Evolutionary conservation across 2,329 filamentous ascomycete species (phyloP), one percentile per base, ranked within the genome.

Genomic region (Pezicula neosporulosa): DNA sequence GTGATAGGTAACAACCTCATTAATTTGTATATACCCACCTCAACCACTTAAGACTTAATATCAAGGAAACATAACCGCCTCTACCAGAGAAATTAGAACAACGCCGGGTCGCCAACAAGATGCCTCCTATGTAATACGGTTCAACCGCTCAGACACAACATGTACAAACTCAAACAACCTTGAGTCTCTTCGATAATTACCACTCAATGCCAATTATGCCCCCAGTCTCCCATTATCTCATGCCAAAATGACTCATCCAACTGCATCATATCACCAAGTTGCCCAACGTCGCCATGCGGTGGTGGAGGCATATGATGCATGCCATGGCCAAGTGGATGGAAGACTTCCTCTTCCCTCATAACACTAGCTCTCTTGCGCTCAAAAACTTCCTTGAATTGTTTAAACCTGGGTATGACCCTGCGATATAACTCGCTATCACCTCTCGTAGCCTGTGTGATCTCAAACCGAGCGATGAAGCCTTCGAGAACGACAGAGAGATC

Each of bases 401-500:
- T 42, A 27, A 44, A 44, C n/a, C 27, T 27, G 7, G 42, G 42
- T 6, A 44, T 44, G 13, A 44, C 16, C 42, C 42, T 28, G 5
- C 27, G 42, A 27, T 44, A 44, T 12, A 44, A 15, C 27, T 44
- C 42, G 12, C 42, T 44, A 27, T 30, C 27, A 6, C 42, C 42
- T 28, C 42, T 21, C 10, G 42, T 44, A n/a, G 42, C 42, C 42
- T 27, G 10, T 4, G 42, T 44, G 21, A 44, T 49, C 21, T 51
- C 44, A 13, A 51, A 51, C 9, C 33, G 15, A 33, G 37, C 28
- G 13, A 41, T 35, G 27, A 51, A 42, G 13, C 27, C 36, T 33
- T 51, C 49, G 12, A 51, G 43, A 10, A 51, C 36, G 15, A 47
- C 19, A n/a, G 44, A 46, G 21, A 47, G 44, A 42, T 51, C 49